A percentile compares a stretch with the other conserved stretches of the same genome.
These are phyloP conservation scores for Suillus bovinus DNA, from an alignment of 768 basidiomycete species.

Conservation along the genomic window DNA sequence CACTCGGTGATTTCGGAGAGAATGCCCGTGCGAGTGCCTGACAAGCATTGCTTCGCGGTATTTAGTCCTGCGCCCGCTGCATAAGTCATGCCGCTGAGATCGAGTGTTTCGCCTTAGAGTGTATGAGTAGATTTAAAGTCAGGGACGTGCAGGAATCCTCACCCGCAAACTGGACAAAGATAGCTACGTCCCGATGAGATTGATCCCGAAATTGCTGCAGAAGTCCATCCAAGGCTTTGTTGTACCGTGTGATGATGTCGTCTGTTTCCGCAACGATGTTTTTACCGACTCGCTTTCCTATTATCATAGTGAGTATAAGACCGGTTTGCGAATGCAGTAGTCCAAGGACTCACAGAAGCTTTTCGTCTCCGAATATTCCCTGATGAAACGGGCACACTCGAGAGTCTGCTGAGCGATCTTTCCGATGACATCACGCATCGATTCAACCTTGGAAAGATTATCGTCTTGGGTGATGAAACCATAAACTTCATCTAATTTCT, in stretches of 20 bases:
- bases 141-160: background rate
- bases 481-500: slow-evolving; percentile 3
- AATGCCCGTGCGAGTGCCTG: slow-evolving; percentile 17
- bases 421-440: background rate
- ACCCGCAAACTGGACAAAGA: background rate
- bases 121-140: background rate
- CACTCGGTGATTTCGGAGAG: slow-evolving; percentile 19
- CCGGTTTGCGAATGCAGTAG: background rate
- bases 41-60: slow-evolving; percentile 10
- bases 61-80: background rate
- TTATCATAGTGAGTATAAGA: background rate
- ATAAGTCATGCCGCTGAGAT: slow-evolving; percentile 3
- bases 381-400: slow-evolving; percentile 31
- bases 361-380: slow-evolving; percentile 25
- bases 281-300: slow-evolving; percentile 1
- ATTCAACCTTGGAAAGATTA: background rate
- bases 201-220: slow-evolving; percentile 4
- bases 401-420: slow-evolving; percentile 21
- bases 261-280: background rate
- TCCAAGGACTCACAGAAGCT: slow-evolving; percentile 16
- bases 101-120: background rate
- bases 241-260: background rate
- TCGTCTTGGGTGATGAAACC: background rate
- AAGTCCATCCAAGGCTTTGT: background rate
- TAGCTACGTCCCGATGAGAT: background rate